A percentile compares a stretch with the other conserved stretches of the same genome.
phyloP scores from a whole-genome alignment of 345 rosid species.

The Pistacia integerrima region DNA sequence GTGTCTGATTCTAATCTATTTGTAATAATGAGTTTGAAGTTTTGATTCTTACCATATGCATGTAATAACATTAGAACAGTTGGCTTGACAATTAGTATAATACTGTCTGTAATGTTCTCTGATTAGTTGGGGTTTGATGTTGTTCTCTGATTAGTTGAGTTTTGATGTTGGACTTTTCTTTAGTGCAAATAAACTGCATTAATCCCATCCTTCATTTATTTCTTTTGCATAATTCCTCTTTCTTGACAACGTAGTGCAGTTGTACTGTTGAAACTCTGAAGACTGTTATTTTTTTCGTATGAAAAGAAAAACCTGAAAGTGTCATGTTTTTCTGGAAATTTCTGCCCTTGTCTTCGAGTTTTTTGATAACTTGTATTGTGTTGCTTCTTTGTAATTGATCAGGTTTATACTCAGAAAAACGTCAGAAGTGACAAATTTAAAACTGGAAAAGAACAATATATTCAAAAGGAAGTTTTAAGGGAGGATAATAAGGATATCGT shows the following conservation, averaged over 20 bases:
- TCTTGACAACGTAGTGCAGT: neutral
- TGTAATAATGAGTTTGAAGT: neutral
- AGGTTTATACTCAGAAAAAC: conserved; percentile 55
- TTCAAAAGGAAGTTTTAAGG: conserved; percentile 38
- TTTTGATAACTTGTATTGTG: conserved; percentile 11
- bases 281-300: no score
- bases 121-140: neutral
- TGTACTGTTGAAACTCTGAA: neutral
- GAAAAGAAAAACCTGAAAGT: neutral
- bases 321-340: neutral
- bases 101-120: no score
- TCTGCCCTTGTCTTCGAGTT: neutral
- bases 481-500: conserved; percentile 51
- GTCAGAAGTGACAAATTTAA: conserved; percentile 77
- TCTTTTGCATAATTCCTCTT: conserved; percentile 1
- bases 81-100: neutral
- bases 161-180: neutral
- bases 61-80: neutral
- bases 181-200: neutral
- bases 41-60: neutral
- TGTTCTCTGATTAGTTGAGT: neutral
- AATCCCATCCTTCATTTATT: neutral
- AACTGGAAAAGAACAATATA: conserved; percentile 64
- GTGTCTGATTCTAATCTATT: no score
- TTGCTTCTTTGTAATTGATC: conserved; percentile 27